Evolutionary conservation across 2,329 filamentous ascomycete species (phyloP).

Genomic region (Cladobotryum mycophilum): DNA sequence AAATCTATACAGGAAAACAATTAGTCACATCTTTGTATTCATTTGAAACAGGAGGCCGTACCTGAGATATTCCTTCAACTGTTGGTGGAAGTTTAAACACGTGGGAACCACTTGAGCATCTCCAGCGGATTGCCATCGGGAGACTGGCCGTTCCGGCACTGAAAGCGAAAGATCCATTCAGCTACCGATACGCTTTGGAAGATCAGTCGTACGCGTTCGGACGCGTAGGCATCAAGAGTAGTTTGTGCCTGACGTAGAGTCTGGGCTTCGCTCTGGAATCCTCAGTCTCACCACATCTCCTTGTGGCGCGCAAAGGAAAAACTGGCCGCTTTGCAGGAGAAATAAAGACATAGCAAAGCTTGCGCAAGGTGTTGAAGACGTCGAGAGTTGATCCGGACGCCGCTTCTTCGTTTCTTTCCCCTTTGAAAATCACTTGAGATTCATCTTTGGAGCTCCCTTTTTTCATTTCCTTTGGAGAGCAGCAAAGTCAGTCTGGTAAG

Average conservation of each 20-base stretch:
- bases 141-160: not conserved
- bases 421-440: no score
- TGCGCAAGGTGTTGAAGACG: not conserved
- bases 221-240: not conserved
- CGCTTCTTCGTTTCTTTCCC: not conserved
- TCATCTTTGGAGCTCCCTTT: no score
- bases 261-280: constrained; percentile 19
- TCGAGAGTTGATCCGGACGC: no score
- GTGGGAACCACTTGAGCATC: no score
- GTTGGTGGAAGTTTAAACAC: no score
- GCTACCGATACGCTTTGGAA: not conserved
- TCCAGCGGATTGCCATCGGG: no score
- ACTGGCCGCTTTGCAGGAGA: not conserved
- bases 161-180: not conserved
- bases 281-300: constrained; percentile 13
- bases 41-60: no score
- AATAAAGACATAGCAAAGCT: constrained; percentile 6
- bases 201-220: not conserved
- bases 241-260: constrained; percentile 4
- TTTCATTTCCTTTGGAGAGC: not conserved
- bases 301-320: constrained; percentile 13
- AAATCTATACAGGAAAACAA: no score
- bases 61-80: no score
- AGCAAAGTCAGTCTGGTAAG: constrained; percentile 9
- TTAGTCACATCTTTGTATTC: no score